Evolutionary conservation across 2,329 filamentous ascomycete species (phyloP).

Genomic region (Blumeria graminis): DNA sequence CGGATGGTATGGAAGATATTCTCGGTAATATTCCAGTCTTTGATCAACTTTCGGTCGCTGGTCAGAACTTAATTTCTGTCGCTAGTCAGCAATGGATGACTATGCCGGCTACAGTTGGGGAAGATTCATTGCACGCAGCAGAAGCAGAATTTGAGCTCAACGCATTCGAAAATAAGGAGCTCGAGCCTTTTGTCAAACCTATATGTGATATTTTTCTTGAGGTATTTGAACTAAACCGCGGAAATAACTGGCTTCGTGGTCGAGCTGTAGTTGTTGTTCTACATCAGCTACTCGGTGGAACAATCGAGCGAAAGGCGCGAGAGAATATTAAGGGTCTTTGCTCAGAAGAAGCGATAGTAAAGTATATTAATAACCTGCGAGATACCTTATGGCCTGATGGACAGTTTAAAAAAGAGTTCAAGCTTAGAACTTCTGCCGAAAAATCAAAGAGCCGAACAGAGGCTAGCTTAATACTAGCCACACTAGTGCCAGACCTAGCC

Average conservation of each 20-base stretch:
- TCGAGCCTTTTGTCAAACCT: conserved; percentile 91
- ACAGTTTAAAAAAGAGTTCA: conserved; percentile 22
- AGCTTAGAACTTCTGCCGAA: conserved; percentile 41
- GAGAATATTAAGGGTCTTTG: conserved; percentile 54
- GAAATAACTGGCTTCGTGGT: conserved; percentile 92
- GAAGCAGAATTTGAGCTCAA: conserved; percentile 88
- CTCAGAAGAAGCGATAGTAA: conserved; percentile 55
- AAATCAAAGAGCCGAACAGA: conserved; percentile 64
- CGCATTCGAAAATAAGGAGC: conserved; percentile 71
- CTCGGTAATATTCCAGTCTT: conserved; percentile 86
- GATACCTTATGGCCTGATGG: conserved; percentile 67
- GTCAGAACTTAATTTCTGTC: conserved; percentile 70
- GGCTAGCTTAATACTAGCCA: conserved; percentile 70
- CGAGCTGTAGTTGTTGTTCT: conserved; percentile 88
- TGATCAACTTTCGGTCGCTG: conserved; percentile 78
- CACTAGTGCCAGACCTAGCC: conserved; percentile 71
- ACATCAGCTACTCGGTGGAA: conserved; percentile 84
- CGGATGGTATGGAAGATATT: conserved; percentile 95
- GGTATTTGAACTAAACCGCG: conserved; percentile 77
- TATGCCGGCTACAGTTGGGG: conserved; percentile 26
- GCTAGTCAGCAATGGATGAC: conserved; percentile 39
- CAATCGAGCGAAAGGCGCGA: conserved; percentile 83
- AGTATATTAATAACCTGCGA: conserved; percentile 49
- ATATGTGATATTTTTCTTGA: conserved; percentile 97
- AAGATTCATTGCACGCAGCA: conserved; percentile 27